A percentile compares a stretch with the other conserved stretches of the same genome.
phyloP scores from a whole-genome alignment of 2,329 filamentous ascomycete genomes.

The Cryphonectria carpinicola region DNA sequence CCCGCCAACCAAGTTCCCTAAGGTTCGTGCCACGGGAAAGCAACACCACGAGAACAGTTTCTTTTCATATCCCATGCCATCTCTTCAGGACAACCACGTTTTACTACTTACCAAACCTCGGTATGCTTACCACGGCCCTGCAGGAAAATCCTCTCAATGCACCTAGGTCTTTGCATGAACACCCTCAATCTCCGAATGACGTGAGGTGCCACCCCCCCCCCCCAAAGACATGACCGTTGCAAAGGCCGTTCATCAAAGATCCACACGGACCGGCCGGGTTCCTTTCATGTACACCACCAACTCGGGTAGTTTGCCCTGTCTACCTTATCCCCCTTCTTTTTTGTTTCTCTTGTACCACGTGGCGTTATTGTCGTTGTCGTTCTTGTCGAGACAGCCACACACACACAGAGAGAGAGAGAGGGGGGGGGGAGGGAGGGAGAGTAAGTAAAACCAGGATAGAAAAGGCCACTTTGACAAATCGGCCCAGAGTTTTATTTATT shows the following conservation, averaged over 20 bases:
- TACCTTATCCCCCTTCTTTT: background rate
- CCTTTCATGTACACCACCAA: background rate
- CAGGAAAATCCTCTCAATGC: background rate
- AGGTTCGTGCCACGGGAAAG: background rate
- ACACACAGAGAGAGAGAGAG: background rate
- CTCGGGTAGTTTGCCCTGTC: no score
- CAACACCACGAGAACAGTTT: background rate
- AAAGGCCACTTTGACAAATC: background rate
- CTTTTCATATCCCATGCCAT: background rate
- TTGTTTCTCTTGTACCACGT: background rate
- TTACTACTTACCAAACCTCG: background rate
- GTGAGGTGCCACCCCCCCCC: background rate
- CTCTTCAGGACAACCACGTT: background rate
- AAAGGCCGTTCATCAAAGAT: background rate
- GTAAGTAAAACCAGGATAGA: background rate
- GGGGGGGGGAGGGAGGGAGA: no score
- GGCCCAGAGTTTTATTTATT: background rate
- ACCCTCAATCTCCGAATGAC: slow-evolving; percentile 1
- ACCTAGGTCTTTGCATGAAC: background rate
- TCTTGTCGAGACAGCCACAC: background rate
- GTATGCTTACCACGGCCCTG: background rate
- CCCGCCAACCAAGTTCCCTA: background rate
- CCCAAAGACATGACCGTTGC: background rate
- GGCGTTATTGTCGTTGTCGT: background rate
- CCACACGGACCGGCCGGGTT: background rate